Evolutionary conservation across 805 yeast genomes (phyloP), one percentile per base, ranked within the genome.

Genomic region (Wickerhamiella shivajii): DNA sequence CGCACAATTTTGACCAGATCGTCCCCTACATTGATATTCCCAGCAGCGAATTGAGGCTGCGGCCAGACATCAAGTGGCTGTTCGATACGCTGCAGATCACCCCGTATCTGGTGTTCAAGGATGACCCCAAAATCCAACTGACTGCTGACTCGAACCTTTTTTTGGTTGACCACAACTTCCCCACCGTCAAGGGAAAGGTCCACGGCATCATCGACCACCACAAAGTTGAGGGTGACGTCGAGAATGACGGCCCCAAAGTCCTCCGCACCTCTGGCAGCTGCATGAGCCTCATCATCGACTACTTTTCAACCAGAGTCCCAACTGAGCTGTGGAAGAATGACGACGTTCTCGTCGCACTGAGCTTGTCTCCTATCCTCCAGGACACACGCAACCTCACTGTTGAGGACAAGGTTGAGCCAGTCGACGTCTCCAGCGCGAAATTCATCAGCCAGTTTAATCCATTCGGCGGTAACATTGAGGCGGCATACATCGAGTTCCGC

Each of bases 131-230:
- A n/a, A n/a, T 79, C 24, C 42, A 43, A 5, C n/a, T 26, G 17
- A 42, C 13, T 25, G 45, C 44, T 4, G 41, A 42, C 4, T 32
- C 54, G 2, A 60, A 63, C 8, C 56, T 80, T 14, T 61, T 74
- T 3, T 57, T 87, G 24, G 95, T 90, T 2, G 98, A 87, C 43
- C 78, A 73, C 10, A 62, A 48, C 18, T 51, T 56, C 2, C 50
- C 46, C 12, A 38, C 47, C 6, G 51, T 51, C 28, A 45, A 58
- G 38, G 51, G 77, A 79, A 4, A 24, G 52, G 57, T 36, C 50
- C 17, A 40, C 50, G 71, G 74, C 0, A 70, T 90, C 5, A 69
- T 90, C 17, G 98, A 87, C 51, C 98, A 87, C 51, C 98, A 87
- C 51, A 45, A 39, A 22, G 31, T 36, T 16, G 77, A 65, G 12